Conservation (phyloP, 805 yeast species). For the Pichia phayaonensis region DNA sequence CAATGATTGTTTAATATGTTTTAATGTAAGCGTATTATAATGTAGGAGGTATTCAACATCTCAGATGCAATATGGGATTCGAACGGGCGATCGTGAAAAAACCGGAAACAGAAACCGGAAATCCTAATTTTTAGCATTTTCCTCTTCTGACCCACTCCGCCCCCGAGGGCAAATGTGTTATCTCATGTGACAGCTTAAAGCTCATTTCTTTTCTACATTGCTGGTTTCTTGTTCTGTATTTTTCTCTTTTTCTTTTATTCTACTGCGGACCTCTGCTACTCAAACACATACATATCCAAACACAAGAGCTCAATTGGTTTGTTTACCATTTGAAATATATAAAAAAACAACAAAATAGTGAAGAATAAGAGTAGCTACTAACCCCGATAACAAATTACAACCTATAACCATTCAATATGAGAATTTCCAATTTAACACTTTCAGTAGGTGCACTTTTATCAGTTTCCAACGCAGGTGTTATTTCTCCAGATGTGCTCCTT, state of each 20-base stretch:
- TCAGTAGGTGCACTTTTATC: constrained; percentile 6
- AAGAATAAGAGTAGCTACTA: background rate
- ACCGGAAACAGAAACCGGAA: too few relatives aligned
- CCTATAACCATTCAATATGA: background rate
- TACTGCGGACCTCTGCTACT: background rate
- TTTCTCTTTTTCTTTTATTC: background rate
- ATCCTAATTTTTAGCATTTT: too few relatives aligned
- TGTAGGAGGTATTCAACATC: too few relatives aligned
- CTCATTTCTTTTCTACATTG: background rate
- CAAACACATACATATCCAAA: background rate
- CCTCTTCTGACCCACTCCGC: background rate
- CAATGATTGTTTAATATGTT: too few relatives aligned
- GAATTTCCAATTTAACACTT: constrained; percentile 7
- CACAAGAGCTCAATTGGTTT: background rate
- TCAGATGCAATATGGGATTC: background rate
- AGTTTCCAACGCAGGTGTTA: constrained; percentile 2
- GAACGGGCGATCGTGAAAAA: background rate
- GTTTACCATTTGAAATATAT: background rate
- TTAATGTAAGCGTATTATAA: too few relatives aligned
- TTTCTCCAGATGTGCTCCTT: background rate
- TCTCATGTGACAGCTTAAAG: background rate
- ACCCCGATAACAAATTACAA: background rate
- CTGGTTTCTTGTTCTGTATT: background rate
- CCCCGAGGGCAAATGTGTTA: background rate
- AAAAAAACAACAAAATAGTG: background rate